phyloP scores from a whole-genome alignment of 129 eudicot genomes.

The Apium graveolens region DNA sequence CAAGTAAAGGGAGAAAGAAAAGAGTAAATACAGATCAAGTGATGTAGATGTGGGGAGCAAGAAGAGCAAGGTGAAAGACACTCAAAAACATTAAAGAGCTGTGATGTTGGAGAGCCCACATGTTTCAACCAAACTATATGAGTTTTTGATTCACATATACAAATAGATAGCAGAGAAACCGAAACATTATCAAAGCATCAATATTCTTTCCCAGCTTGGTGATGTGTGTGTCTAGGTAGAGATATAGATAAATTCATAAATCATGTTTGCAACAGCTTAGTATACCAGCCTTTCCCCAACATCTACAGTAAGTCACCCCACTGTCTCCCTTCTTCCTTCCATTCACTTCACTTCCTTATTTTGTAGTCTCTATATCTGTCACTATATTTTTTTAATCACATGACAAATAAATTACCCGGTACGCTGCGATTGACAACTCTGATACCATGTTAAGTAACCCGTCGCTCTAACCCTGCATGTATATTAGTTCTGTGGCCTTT shows the following conservation, averaged over 20 bases:
- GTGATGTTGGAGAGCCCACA: conserved; percentile 10
- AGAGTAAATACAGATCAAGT: not conserved
- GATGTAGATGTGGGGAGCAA: conserved; percentile 7
- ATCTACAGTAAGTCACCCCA: not conserved
- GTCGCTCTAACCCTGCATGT: no score
- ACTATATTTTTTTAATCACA: no score
- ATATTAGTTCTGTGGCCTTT: no score
- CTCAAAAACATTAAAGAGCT: not conserved
- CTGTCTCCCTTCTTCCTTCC: not conserved
- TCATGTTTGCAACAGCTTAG: not conserved
- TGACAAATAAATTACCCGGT: no score
- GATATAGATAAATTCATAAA: no score
- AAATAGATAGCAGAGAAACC: not conserved
- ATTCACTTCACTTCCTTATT: not conserved
- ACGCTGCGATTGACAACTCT: no score
- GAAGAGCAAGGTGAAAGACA: conserved; percentile 7
- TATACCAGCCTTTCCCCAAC: conserved; percentile 16
- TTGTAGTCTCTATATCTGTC: not conserved
- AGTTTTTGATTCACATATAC: not conserved
- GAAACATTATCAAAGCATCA: not conserved
- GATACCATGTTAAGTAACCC: no score
- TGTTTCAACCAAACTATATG: not conserved
- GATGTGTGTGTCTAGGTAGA: not conserved
- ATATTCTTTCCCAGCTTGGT: conserved; percentile 1
- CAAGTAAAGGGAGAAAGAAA: not conserved